Conservation (phyloP, 768 basidiomycete species). For the Suillus luteus region DNA sequence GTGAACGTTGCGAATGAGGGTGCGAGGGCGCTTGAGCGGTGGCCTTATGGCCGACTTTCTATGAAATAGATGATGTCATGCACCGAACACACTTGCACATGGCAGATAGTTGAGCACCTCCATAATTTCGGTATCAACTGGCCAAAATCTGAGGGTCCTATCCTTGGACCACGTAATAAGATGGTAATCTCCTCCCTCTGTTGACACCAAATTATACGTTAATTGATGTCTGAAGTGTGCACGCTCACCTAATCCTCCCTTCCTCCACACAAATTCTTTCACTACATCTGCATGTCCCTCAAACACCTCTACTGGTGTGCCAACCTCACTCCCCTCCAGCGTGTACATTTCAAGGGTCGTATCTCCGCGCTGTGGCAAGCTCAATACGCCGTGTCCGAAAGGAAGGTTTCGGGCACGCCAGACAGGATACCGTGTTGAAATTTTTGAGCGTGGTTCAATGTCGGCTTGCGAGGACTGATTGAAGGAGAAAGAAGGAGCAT, state of each 20-base stretch:
- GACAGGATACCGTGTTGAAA: slow-evolving; percentile 84
- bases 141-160: slow-evolving; percentile 89
- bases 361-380: slow-evolving; percentile 85
- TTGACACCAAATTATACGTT: not conserved
- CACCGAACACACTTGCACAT: slow-evolving; percentile 12
- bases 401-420: slow-evolving; percentile 94
- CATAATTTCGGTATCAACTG: slow-evolving; percentile 69
- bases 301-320: slow-evolving; percentile 65
- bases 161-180: slow-evolving; percentile 88
- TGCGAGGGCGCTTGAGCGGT: slow-evolving; percentile 30
- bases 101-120: slow-evolving; percentile 45
- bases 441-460: slow-evolving; percentile 47
- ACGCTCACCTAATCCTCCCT: slow-evolving; percentile 53
- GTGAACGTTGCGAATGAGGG: slow-evolving; percentile 14
- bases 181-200: slow-evolving; percentile 58
- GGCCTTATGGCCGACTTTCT: slow-evolving; percentile 54
- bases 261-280: slow-evolving; percentile 97
- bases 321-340: slow-evolving; percentile 23
- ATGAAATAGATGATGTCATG: not conserved
- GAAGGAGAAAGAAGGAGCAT: slow-evolving; percentile 21
- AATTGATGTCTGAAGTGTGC: not conserved
- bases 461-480: slow-evolving; percentile 14
- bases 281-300: slow-evolving; percentile 93
- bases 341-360: slow-evolving; percentile 85
- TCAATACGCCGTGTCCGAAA: slow-evolving; percentile 87